Evolutionary conservation across 2,329 filamentous ascomycete genomes (phyloP).

Genomic region (Gnomoniopsis sp.): DNA sequence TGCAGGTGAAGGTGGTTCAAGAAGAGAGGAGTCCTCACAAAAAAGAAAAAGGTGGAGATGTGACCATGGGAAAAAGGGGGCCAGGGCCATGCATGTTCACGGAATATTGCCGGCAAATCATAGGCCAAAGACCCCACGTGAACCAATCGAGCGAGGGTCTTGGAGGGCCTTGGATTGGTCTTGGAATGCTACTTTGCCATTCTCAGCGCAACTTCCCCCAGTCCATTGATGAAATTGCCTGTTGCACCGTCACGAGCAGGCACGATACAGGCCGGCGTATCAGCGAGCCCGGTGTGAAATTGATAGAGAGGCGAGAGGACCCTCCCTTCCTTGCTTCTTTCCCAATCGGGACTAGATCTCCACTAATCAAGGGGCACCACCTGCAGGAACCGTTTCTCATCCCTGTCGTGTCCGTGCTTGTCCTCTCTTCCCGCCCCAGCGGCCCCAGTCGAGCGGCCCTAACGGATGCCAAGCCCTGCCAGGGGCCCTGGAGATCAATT

Average conservation of each 20-base stretch:
- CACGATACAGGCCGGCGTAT: not conserved
- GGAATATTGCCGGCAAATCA: not conserved
- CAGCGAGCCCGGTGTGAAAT: not conserved
- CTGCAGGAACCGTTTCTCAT: conserved; percentile 5
- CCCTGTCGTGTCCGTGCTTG: not conserved
- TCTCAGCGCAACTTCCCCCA: not conserved
- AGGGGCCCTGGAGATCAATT: too few relatives aligned
- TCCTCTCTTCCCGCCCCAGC: not conserved
- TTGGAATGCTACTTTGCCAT: too few relatives aligned
- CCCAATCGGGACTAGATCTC: not conserved
- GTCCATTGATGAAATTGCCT: not conserved
- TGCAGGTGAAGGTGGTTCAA: too few relatives aligned
- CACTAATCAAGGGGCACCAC: not conserved
- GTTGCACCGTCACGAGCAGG: not conserved
- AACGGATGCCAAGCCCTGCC: not conserved
- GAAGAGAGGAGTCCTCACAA: too few relatives aligned
- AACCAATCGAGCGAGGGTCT: not conserved
- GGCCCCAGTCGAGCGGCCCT: not conserved
- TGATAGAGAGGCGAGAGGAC: not conserved
- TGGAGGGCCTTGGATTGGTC: too few relatives aligned
- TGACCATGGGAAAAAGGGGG: not conserved
- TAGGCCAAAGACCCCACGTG: not conserved
- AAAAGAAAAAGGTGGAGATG: too few relatives aligned
- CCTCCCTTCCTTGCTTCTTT: not conserved
- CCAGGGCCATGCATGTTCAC: not conserved